Evolutionary conservation across 805 yeast genomes (phyloP).

Genomic region (Pichia eremophila): DNA sequence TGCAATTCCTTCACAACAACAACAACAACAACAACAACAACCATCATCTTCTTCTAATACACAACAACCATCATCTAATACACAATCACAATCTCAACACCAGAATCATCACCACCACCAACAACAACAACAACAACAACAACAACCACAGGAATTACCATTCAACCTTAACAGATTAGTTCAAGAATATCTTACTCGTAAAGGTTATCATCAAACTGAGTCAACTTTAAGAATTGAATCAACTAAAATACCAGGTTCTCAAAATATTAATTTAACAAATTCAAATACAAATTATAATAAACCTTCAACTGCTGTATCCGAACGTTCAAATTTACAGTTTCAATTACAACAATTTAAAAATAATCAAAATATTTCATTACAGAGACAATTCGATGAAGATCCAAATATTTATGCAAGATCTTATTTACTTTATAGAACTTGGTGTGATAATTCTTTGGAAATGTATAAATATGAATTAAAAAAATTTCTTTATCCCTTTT

Average conservation of each 20-base stretch:
- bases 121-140: slow-evolving; percentile 10
- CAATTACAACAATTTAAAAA: slow-evolving; percentile 23
- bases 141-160: slow-evolving; percentile 12
- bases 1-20: no score
- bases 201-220: slow-evolving; percentile 91
- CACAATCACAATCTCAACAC: no score
- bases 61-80: no score
- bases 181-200: slow-evolving; percentile 82
- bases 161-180: slow-evolving; percentile 62
- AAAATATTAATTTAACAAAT: slow-evolving; percentile 41
- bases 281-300: slow-evolving; percentile 27
- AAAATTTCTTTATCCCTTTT: slow-evolving; percentile 82
- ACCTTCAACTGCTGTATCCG: slow-evolving; percentile 28
- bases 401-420: slow-evolving; percentile 75
- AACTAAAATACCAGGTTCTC: slow-evolving; percentile 46
- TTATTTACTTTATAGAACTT: slow-evolving; percentile 66
- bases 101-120: neutral
- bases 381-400: slow-evolving; percentile 39
- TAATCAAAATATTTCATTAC: slow-evolving; percentile 18
- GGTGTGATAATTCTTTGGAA: slow-evolving; percentile 90
- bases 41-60: no score
- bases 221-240: slow-evolving; percentile 87
- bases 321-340: slow-evolving; percentile 26
- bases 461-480: slow-evolving; percentile 82
- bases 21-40: no score